These are phyloP conservation scores for Colletotrichum sp. DNA, from an alignment of 2,329 filamentous ascomycete genomes.

Conservation along the genomic window DNA sequence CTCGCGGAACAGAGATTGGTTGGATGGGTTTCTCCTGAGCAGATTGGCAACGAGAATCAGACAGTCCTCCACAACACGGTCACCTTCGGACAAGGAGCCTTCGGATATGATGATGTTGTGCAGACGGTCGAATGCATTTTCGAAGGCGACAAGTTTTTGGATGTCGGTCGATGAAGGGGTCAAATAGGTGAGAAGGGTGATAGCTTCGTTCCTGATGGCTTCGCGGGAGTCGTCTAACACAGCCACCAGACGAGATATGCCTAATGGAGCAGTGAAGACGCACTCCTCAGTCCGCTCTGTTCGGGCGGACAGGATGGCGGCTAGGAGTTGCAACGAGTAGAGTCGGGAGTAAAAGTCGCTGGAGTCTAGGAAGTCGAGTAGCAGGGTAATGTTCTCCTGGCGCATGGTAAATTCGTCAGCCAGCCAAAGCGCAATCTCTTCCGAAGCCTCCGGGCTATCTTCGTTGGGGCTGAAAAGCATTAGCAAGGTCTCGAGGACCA, in stretches of 20 bases:
- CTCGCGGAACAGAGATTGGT: constrained; percentile 93
- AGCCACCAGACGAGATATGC: constrained; percentile 83
- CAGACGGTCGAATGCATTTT: constrained; percentile 87
- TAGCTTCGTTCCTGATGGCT: constrained; percentile 83
- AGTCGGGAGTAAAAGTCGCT: constrained; percentile 89
- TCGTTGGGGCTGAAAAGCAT: constrained; percentile 83
- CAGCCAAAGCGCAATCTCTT: constrained; percentile 94
- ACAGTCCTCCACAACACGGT: constrained; percentile 89
- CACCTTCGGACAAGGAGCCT: constrained; percentile 81
- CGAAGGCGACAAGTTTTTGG: constrained; percentile 94
- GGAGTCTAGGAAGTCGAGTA: constrained; percentile 87
- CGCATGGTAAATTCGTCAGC: constrained; percentile 98
- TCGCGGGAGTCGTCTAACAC: constrained; percentile 86
- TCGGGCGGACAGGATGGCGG: constrained; percentile 82
- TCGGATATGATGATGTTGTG: constrained; percentile 84
- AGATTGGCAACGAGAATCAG: constrained; percentile 90
- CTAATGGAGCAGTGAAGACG: constrained; percentile 85
- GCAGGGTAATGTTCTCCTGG: constrained; percentile 92
- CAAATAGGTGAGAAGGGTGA: constrained; percentile 85
- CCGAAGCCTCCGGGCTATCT: constrained; percentile 86
- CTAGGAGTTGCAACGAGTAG: constrained; percentile 88
- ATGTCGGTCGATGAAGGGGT: constrained; percentile 87
- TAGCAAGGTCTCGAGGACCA: constrained; percentile 91
- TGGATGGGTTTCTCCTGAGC: constrained; percentile 83
- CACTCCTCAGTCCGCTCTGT: constrained; percentile 95